phyloP scores from a whole-genome alignment of 306 rosid genomes.

The Cucurbita pepo region DNA sequence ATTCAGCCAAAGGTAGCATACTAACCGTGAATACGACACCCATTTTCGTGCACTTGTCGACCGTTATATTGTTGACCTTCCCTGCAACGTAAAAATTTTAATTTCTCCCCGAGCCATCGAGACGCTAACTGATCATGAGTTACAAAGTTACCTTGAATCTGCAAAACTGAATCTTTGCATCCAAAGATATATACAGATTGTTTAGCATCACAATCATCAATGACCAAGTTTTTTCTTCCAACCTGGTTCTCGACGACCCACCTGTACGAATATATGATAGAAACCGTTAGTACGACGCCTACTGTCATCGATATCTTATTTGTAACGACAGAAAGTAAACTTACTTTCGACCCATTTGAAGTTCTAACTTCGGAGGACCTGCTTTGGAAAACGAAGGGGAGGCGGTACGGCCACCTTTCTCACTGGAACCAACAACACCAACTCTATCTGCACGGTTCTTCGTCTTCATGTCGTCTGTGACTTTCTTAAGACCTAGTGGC shows the following conservation, averaged over 20 bases:
- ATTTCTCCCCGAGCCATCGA: not conserved
- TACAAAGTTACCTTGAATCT: conserved; percentile 59
- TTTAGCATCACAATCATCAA: conserved; percentile 81
- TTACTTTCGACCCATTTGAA: conserved; percentile 98
- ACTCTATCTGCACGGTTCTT: conserved; percentile 78
- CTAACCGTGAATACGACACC: conserved; percentile 79
- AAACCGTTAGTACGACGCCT: conserved; percentile 6
- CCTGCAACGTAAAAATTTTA: conserved; percentile 39
- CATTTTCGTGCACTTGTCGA: conserved; percentile 87
- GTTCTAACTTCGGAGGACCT: conserved; percentile 89
- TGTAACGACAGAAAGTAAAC: conserved; percentile 14
- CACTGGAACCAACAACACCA: conserved; percentile 45
- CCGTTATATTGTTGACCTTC: conserved; percentile 89
- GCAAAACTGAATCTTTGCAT: conserved; percentile 91
- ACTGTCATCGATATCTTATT: conserved; percentile 5
- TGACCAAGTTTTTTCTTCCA: conserved; percentile 66
- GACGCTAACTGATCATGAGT: not conserved
- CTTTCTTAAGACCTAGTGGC: conserved; percentile 69
- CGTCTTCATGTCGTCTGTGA: conserved; percentile 79
- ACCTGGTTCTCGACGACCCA: conserved; percentile 99
- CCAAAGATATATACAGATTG: conserved; percentile 91
- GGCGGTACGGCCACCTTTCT: conserved; percentile 37
- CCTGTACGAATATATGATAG: conserved; percentile 19
- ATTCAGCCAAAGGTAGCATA: conserved; percentile 9
- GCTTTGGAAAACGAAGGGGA: conserved; percentile 41